These are phyloP conservation scores for Nicotiana otophora DNA, from an alignment of 257 asterid species.

Conservation along the genomic window DNA sequence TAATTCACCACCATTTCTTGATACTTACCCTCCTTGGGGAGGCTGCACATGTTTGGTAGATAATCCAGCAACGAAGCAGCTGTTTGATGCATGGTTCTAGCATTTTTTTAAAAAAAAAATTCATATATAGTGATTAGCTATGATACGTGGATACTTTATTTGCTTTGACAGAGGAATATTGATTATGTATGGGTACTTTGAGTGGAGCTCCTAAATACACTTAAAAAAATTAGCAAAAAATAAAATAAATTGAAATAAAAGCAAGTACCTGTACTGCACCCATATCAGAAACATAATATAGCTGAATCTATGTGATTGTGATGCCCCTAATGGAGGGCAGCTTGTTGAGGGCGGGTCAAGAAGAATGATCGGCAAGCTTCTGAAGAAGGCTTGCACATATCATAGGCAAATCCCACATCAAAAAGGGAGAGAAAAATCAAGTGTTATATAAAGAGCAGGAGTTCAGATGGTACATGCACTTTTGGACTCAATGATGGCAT, in stretches of 20 bases:
- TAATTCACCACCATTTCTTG: slow-evolving; percentile 19
- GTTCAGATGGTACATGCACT: background rate
- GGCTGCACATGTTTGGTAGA: slow-evolving; percentile 1
- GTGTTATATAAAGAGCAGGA: background rate
- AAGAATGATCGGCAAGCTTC: background rate
- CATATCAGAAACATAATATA: background rate
- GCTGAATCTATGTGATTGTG: background rate
- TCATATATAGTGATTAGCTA: background rate
- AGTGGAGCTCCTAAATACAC: background rate
- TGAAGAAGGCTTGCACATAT: background rate
- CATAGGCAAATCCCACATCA: background rate
- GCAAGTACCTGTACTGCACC: background rate
- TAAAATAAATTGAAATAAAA: background rate
- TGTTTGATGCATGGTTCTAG: background rate
- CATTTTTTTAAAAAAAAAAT: background rate
- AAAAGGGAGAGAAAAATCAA: background rate
- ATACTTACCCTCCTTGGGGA: background rate
- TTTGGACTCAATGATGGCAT: background rate
- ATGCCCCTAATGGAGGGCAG: background rate
- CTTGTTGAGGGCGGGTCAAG: background rate
- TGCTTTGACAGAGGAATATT: background rate
- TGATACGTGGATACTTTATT: background rate
- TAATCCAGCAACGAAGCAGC: background rate
- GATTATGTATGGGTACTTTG: background rate
- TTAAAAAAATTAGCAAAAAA: background rate